These are phyloP conservation scores for Paulownia fortunei DNA, from an alignment of 257 asterid genomes.

Conservation along the genomic window DNA sequence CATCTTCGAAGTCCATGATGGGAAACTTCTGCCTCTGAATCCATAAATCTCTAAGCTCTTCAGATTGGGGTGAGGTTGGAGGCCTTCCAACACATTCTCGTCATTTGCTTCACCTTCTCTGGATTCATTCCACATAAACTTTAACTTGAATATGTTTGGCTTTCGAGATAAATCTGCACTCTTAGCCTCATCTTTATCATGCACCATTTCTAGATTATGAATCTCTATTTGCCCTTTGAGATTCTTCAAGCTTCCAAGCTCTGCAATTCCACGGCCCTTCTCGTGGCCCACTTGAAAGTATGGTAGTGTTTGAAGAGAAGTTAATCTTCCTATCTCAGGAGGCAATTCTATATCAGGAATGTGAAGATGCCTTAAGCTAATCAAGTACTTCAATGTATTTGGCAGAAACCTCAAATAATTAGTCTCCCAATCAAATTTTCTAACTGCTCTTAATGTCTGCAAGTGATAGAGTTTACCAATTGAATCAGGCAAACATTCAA, in stretches of 20 bases:
- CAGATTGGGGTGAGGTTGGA: neutral
- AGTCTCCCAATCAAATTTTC: neutral
- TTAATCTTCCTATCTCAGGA: neutral
- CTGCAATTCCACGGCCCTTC: neutral
- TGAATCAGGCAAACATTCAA: conserved; percentile 27
- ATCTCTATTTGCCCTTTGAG: neutral
- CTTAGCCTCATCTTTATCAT: conserved; percentile 23
- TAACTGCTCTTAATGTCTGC: neutral
- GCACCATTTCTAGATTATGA: too few species aligned
- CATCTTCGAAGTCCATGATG: neutral
- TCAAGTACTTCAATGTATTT: conserved; percentile 23
- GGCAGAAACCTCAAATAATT: too few species aligned
- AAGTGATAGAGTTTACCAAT: conserved; percentile 25
- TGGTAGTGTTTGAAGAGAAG: neutral
- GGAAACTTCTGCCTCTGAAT: neutral
- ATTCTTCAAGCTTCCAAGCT: neutral
- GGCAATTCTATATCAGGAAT: neutral
- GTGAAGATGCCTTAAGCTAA: neutral
- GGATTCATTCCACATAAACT: neutral
- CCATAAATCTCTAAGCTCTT: neutral
- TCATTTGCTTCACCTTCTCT: neutral
- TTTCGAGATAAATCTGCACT: conserved; percentile 26
- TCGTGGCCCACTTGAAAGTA: neutral
- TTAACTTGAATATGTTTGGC: neutral
- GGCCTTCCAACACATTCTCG: conserved; percentile 26